Percentiles rank a stretch among this genome's conserved stretches.
phyloP scores from a whole-genome alignment of 2,329 filamentous ascomycete species.

The Immersiporthe knoxdaviesiana region DNA sequence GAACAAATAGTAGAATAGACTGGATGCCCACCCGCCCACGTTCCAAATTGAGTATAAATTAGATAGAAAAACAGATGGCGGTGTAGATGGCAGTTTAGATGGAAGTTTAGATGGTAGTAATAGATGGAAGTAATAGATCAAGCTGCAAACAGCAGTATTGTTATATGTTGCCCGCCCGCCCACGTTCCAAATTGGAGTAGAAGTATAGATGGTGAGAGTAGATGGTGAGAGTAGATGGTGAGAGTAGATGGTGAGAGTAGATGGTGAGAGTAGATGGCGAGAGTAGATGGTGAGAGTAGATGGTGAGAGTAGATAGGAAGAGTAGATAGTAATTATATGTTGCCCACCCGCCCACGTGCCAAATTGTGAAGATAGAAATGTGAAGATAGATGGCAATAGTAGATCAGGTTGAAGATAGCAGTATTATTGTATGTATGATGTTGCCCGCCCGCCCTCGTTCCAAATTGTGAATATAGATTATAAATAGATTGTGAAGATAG shows the following conservation, averaged over 20 bases:
- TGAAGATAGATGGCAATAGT: not conserved
- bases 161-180: not conserved
- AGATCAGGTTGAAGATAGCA: not conserved
- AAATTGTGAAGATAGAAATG: not conserved
- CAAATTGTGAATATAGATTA: not conserved
- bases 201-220: not conserved
- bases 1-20: not conserved
- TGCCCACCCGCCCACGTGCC: not conserved
- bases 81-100: too few relatives aligned
- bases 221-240: not conserved
- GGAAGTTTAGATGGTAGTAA: not conserved
- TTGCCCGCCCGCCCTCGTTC: slow-evolving; percentile 3
- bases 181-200: not conserved
- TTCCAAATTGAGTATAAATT: not conserved
- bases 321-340: not conserved
- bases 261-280: too few relatives aligned
- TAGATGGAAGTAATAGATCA: not conserved
- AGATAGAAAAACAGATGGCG: not conserved
- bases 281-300: not conserved
- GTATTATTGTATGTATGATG: too few relatives aligned
- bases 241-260: too few relatives aligned
- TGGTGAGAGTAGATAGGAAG: not conserved
- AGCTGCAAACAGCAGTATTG: too few relatives aligned
- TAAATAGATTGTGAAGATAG: not conserved
- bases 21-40: slow-evolving; percentile 2